phyloP scores from a whole-genome alignment of 2,329 filamentous ascomycete genomes.

The Fusarium sp. region DNA sequence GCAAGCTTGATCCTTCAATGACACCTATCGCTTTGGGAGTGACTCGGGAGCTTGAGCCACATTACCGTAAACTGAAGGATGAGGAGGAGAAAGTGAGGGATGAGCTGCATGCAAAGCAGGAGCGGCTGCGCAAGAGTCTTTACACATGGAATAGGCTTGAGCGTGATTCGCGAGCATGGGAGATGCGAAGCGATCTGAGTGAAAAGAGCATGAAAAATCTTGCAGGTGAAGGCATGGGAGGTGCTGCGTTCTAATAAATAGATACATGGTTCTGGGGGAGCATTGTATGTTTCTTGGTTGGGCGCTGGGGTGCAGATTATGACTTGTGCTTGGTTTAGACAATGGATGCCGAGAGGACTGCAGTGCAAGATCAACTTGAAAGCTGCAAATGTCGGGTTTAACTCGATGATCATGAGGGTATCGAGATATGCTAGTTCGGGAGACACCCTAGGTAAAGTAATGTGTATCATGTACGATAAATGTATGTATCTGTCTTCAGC shows the following conservation, averaged over 20 bases:
- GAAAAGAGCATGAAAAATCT: slow-evolving; percentile 68
- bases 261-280: background rate
- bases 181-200: slow-evolving; percentile 66
- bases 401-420: slow-evolving; percentile 3
- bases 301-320: slow-evolving; percentile 22
- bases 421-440: background rate
- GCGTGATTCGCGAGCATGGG: slow-evolving; percentile 64
- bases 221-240: slow-evolving; percentile 65
- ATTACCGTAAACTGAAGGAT: slow-evolving; percentile 64
- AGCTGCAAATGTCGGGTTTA: slow-evolving; percentile 15
- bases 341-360: background rate
- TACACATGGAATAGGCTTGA: slow-evolving; percentile 65
- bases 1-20: slow-evolving; percentile 63
- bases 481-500: background rate
- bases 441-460: background rate
- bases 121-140: slow-evolving; percentile 64
- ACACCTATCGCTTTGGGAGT: slow-evolving; percentile 60
- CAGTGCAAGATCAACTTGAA: background rate
- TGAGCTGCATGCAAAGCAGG: slow-evolving; percentile 64
- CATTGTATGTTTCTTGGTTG: background rate
- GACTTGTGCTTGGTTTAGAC: slow-evolving; percentile 10
- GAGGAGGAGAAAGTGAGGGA: slow-evolving; percentile 68
- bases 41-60: slow-evolving; percentile 64
- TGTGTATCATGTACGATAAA: background rate
- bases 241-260: slow-evolving; percentile 61